Percentiles rank a stretch among this genome's conserved stretches.
Conservation (phyloP, 2,329 filamentous ascomycete species). For the Stagonosporopsis cucurbitacearum region DNA sequence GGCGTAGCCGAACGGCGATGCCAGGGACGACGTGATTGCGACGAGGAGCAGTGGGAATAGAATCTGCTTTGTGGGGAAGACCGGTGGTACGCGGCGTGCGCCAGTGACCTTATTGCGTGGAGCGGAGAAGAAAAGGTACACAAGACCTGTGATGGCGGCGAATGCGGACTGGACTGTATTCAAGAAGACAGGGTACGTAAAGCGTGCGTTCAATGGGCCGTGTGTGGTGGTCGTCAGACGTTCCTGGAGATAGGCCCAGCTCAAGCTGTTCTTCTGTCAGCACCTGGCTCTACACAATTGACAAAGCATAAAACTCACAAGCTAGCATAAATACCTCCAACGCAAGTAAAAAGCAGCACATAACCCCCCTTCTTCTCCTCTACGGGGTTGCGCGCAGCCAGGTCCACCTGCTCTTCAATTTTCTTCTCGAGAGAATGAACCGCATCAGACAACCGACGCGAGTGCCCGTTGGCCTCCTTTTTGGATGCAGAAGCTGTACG, state of each 20-base stretch:
- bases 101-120: slow-evolving; percentile 55
- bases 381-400: slow-evolving; percentile 40
- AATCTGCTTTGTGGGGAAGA: slow-evolving; percentile 80
- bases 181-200: slow-evolving; percentile 92
- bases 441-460: slow-evolving; percentile 33
- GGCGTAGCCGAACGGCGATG: slow-evolving; percentile 95
- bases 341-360: slow-evolving; percentile 80
- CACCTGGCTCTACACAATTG: not conserved
- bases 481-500: slow-evolving; percentile 38
- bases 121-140: slow-evolving; percentile 75
- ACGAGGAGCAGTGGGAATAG: slow-evolving; percentile 82
- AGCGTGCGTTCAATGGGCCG: slow-evolving; percentile 68
- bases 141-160: slow-evolving; percentile 78
- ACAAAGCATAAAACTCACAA: slow-evolving; percentile 67
- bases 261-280: slow-evolving; percentile 64
- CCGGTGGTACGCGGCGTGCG: slow-evolving; percentile 53
- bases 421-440: slow-evolving; percentile 39
- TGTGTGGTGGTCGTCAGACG: slow-evolving; percentile 94
- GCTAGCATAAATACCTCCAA: slow-evolving; percentile 94
- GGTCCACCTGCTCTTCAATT: slow-evolving; percentile 40
- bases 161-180: slow-evolving; percentile 95
- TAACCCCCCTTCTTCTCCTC: slow-evolving; percentile 62
- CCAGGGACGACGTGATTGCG: slow-evolving; percentile 84
- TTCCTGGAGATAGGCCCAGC: slow-evolving; percentile 96
- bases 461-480: slow-evolving; percentile 31